A percentile compares a stretch with the other conserved stretches of the same genome.
phyloP scores from a whole-genome alignment of 2,329 filamentous ascomycete genomes.

The Apiospora arundinis region DNA sequence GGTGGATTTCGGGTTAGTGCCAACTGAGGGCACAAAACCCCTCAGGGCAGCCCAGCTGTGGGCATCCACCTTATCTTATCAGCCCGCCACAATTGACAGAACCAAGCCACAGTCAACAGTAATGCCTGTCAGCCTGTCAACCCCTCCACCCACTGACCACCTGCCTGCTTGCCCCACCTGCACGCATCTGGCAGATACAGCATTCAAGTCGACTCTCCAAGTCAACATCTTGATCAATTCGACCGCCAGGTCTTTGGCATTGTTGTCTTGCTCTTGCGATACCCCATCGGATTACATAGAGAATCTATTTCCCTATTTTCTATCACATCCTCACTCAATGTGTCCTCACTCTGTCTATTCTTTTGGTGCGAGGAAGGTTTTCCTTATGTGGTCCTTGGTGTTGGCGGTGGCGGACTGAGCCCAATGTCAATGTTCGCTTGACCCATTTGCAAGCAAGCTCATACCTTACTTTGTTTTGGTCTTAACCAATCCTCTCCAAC shows the following conservation, averaged over 20 bases:
- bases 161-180: neutral
- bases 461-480: neutral
- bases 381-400: neutral
- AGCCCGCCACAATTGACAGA: no score
- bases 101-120: no score
- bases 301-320: neutral
- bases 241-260: neutral
- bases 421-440: neutral
- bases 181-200: neutral
- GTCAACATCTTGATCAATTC: neutral
- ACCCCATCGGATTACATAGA: no score
- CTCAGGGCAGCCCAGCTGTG: neutral
- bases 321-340: neutral
- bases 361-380: neutral
- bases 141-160: neutral
- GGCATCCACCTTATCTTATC: neutral
- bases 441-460: neutral
- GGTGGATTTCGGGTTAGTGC: constrained; percentile 18
- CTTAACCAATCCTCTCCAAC: neutral
- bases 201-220: neutral
- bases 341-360: neutral
- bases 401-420: neutral
- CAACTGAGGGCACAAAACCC: constrained; percentile 11
- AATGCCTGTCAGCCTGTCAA: neutral
- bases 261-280: no score